Evolutionary conservation across 805 yeast genomes (phyloP), one percentile per base, ranked within the genome.

Genomic region (Candida sanyiensis): DNA sequence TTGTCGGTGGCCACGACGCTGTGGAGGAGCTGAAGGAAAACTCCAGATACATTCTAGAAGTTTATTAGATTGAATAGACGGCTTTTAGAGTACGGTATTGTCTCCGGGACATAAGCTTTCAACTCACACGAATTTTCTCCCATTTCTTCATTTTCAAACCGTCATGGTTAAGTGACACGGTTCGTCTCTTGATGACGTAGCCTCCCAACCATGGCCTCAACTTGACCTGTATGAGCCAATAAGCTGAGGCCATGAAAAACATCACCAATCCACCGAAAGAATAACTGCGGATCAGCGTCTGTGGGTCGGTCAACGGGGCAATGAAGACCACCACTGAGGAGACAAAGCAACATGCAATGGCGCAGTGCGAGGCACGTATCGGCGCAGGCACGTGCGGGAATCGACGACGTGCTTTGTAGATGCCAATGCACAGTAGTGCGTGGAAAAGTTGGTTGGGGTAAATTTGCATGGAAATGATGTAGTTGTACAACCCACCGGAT

Each of bases 11-110:
- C 48, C 77, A 80, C 34, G 78, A 79, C 56, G 88, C 77, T 35
- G 88, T 90, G 55, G 97, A 90, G 64, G 94, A 85, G 45, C 72
- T 90, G 78, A 90, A 90, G 70, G 97, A 90, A 59, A 75, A 75
- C 31, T 93, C 95, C 40, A 77, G 96, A 58, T 90, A 90, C 60
- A 83, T 90, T 48, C 72, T 90, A 50, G 97, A 90, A 67, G 97
- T 89, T 43, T 90, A 90, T 63, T 90, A 74, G 50, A 44, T 28
- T 6, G 15, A 13, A 13, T 30, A 35, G 11, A 22, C 7, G 17
- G 8, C 16, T 27, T 12, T n/a, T n/a, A 27, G 30, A 27, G n/a
- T n/a, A n/a, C n/a, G n/a, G n/a, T n/a, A n/a, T n/a, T n/a, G n/a
- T n/a, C n/a, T n/a, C n/a, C n/a, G n/a, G n/a, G n/a, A n/a, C n/a